phyloP scores from a whole-genome alignment of 2,329 filamentous ascomycete genomes.

The Fusarium sp. region DNA sequence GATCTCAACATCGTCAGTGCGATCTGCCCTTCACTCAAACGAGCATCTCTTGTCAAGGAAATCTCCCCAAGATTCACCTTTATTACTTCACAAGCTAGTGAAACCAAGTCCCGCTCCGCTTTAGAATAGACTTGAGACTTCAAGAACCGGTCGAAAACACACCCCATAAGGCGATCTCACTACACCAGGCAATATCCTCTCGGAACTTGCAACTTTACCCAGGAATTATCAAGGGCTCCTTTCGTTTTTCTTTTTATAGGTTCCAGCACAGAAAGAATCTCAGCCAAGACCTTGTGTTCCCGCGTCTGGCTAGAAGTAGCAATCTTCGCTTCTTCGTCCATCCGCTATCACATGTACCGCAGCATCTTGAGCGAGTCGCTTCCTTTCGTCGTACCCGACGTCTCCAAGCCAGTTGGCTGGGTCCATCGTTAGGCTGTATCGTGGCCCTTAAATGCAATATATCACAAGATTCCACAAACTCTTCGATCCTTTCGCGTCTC shows the following conservation, averaged over 20 bases:
- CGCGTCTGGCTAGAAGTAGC: slow-evolving; percentile 13
- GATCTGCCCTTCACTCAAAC: neutral
- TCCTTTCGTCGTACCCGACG: slow-evolving; percentile 23
- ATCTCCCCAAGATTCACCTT: neutral
- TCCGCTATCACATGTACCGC: slow-evolving; percentile 30
- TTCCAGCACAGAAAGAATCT: neutral
- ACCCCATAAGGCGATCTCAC: neutral
- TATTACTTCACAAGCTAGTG: neutral
- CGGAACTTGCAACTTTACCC: neutral
- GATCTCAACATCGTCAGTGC: neutral
- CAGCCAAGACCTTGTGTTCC: slow-evolving; percentile 11
- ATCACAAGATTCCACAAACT: neutral
- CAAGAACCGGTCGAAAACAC: neutral
- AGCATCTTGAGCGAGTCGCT: slow-evolving; percentile 23
- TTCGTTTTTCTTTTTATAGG: neutral
- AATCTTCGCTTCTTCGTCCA: slow-evolving; percentile 30
- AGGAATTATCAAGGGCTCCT: neutral
- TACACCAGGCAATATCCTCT: neutral
- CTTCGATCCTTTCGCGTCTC: neutral
- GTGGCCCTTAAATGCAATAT: neutral
- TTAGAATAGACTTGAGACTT: neutral
- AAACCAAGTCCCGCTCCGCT: neutral
- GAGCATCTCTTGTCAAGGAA: neutral
- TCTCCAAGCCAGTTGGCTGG: slow-evolving; percentile 21
- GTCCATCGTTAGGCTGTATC: slow-evolving; percentile 4